A percentile compares a stretch with the other conserved stretches of the same genome.
These are phyloP conservation scores for Cystobasidium ongulense DNA, from an alignment of 768 basidiomycete genomes.

Conservation along the genomic window DNA sequence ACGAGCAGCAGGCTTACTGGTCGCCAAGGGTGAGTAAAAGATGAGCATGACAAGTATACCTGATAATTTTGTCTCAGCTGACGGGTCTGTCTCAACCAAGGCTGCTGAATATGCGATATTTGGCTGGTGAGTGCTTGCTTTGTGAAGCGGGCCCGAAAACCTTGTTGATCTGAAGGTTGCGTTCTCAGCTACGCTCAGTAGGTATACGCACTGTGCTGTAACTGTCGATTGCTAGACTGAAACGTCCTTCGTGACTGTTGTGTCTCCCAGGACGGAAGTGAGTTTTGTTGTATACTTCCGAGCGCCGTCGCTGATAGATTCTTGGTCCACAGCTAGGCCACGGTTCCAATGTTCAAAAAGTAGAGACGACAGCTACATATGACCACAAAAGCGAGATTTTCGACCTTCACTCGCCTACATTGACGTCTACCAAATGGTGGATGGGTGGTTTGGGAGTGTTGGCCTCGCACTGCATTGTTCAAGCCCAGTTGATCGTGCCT, in stretches of 20 bases:
- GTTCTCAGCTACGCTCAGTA: slow-evolving; percentile 15
- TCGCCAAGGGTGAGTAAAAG: not conserved
- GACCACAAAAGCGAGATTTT: slow-evolving; percentile 59
- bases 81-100: not conserved
- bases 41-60: too few species aligned
- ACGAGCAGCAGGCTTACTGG: slow-evolving; percentile 8
- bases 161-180: not conserved
- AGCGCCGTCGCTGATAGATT: not conserved
- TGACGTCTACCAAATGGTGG: slow-evolving; percentile 75
- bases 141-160: not conserved
- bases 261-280: not conserved
- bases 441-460: slow-evolving; percentile 62
- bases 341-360: slow-evolving; percentile 57
- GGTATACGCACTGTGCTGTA: not conserved
- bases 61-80: too few species aligned
- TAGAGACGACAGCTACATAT: slow-evolving; percentile 68
- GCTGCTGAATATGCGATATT: not conserved
- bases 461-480: slow-evolving; percentile 63
- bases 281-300: not conserved
- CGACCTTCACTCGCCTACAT: slow-evolving; percentile 63
- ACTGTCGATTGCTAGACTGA: not conserved
- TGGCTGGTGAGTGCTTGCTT: not conserved
- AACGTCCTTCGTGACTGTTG: not conserved
- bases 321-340: slow-evolving; percentile 49
- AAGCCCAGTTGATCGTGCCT: slow-evolving; percentile 62